A percentile compares a stretch with the other conserved stretches of the same genome.
Evolutionary conservation across 2,329 filamentous ascomycete genomes (phyloP).

Genomic region (Nannizziopsis arthrosporioides): DNA sequence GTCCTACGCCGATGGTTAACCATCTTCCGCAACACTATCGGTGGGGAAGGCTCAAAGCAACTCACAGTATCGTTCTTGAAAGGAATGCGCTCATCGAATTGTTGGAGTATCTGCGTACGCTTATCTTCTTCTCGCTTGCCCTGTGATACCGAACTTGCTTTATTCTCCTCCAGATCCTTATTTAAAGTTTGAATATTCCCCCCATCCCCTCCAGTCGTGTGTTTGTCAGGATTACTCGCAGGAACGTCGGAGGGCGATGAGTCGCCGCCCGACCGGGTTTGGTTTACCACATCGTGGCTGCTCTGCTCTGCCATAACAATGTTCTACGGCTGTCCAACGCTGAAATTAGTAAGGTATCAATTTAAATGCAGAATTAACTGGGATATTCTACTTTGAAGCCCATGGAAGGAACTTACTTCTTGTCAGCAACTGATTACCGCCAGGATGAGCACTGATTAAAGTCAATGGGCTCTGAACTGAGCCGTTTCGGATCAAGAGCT

Average conservation of each 20-base stretch:
- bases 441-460: conserved; percentile 27
- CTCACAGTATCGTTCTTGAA: conserved; percentile 22
- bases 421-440: conserved; percentile 34
- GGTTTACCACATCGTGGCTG: conserved; percentile 60
- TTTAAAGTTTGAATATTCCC: conserved; percentile 27
- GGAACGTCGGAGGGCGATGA: conserved; percentile 53
- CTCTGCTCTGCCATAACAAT: conserved; percentile 64
- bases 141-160: conserved; percentile 4
- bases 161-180: conserved; percentile 16
- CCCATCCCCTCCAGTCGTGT: conserved; percentile 41
- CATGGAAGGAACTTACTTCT: conserved; percentile 13
- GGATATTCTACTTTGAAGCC: background rate
- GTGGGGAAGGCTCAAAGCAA: conserved; percentile 4
- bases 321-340: conserved; percentile 24
- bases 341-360: conserved; percentile 25
- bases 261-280: conserved; percentile 56
- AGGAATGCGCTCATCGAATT: background rate
- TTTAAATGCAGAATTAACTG: background rate
- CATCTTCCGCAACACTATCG: conserved; percentile 3
- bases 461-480: conserved; percentile 12
- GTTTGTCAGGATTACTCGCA: conserved; percentile 48
- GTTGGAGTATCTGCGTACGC: background rate
- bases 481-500: background rate
- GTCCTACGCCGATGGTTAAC: background rate
- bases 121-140: conserved; percentile 5